Conservation (phyloP, 1,139 yeast genomes). For the Sugiyamaella sp. region DNA sequence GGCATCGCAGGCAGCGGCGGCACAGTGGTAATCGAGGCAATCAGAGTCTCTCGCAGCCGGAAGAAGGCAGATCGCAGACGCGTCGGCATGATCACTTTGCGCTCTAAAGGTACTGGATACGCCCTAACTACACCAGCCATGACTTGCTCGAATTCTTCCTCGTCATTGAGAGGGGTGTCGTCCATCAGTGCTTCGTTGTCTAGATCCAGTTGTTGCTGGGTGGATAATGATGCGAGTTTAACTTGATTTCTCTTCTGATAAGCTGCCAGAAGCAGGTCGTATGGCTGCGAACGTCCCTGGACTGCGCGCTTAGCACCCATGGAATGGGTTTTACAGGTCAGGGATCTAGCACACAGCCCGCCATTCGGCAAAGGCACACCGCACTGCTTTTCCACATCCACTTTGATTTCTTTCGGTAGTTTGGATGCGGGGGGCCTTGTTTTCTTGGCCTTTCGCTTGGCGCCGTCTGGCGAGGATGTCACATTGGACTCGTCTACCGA, state of each 20-base stretch:
- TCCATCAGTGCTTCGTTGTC: constrained; percentile 36
- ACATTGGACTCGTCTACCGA: constrained; percentile 6
- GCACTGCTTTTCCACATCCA: constrained; percentile 93
- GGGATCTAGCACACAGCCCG: constrained; percentile 89
- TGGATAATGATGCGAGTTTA: constrained; percentile 58
- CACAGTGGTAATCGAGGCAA: constrained; percentile 38
- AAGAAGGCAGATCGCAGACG: constrained; percentile 70
- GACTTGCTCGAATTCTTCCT: constrained; percentile 90
- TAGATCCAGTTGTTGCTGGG: constrained; percentile 38
- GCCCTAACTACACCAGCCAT: constrained; percentile 82
- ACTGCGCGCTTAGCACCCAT: constrained; percentile 98
- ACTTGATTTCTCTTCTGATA: constrained; percentile 94
- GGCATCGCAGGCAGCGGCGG: constrained; percentile 30
- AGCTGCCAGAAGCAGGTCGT: constrained; percentile 82
- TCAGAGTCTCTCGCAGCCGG: constrained; percentile 60
- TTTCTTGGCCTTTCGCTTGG: constrained; percentile 21
- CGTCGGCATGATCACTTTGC: constrained; percentile 70
- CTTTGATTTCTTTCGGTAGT: constrained; percentile 69
- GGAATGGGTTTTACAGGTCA: constrained; percentile 96
- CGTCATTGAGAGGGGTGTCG: constrained; percentile 52
- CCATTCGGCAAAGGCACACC: constrained; percentile 94
- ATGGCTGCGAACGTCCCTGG: constrained; percentile 88
- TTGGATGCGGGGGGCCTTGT: constrained; percentile 49
- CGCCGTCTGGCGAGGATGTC: constrained; percentile 11
- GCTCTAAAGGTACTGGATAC: constrained; percentile 77